A percentile compares a stretch with the other conserved stretches of the same genome.
Conservation (phyloP, 352 stramenopile species). For the Globisporangium cylindrosporum region DNA sequence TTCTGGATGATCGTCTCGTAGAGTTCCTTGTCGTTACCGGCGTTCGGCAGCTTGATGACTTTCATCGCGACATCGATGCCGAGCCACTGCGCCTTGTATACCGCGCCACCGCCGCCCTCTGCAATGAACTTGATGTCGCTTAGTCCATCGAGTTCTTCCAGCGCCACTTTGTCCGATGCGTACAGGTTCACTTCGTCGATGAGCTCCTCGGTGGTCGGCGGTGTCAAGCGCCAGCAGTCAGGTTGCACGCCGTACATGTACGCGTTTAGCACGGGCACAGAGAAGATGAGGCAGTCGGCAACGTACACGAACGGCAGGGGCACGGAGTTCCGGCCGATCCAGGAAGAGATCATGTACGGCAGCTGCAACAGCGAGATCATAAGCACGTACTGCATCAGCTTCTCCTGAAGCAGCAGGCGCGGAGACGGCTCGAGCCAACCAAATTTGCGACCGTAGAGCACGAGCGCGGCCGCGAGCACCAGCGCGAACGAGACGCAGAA, state of each 20-base stretch:
- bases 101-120: constrained; percentile 48
- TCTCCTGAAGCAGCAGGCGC: constrained; percentile 42
- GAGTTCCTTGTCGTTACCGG: constrained; percentile 29
- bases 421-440: constrained; percentile 38
- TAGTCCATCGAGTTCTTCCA: constrained; percentile 29
- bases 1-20: constrained; percentile 65
- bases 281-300: constrained; percentile 52
- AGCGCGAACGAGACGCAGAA: constrained; percentile 38
- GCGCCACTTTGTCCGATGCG: constrained; percentile 16
- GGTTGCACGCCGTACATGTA: constrained; percentile 60
- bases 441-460: constrained; percentile 41
- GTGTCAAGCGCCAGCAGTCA: constrained; percentile 34
- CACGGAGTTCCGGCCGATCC: constrained; percentile 26
- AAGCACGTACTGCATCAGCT: constrained; percentile 21
- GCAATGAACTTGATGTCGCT: constrained; percentile 38
- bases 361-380: constrained; percentile 44
- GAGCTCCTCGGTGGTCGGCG: constrained; percentile 9
- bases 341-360: constrained; percentile 37
- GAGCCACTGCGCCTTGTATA: constrained; percentile 73
- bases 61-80: constrained; percentile 78
- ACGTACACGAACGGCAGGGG: constrained; percentile 31
- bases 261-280: constrained; percentile 56
- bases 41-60: constrained; percentile 48
- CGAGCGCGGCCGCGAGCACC: constrained; percentile 22
- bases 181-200: constrained; percentile 16